Base-by-base conservation (phyloP, 331 rosid species). In the Malus hybrid region DNA sequence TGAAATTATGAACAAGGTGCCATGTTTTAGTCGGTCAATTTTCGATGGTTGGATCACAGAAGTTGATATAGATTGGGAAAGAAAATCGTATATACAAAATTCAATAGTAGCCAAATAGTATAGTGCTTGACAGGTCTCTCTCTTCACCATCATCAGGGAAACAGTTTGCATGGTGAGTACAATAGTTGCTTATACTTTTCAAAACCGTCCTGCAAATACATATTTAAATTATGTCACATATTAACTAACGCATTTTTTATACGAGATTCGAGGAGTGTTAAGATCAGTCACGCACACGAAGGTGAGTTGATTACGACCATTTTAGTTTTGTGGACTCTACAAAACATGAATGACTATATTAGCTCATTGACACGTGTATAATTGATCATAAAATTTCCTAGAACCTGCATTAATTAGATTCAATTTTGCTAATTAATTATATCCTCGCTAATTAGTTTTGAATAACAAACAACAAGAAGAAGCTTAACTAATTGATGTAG, bases 81-180 rank as follows among this genome's bases (percentile, higher is more conserved):
- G 44, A 39, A 39, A 39, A 39, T 39, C 44, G 44, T 3, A 39
- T 39, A 0, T 39, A 46, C 16, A 46, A 46, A 14, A 31, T 20
- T 56, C 54, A 39, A 19, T 33, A 7, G 76, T 9, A 20, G 12
- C 66, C 33, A 2, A 6, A 50, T 50, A 50, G 9, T 3, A 28
- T 52, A 65, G 36, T 3, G 8, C 70, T 74, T 82, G 7, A 87
- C 70, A 6, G 86, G 81, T 22, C 22, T 22, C 22, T 86, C 24
- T 82, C 83, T 85, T 89, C 7, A 87, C 89, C 46, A 84, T 81
- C 86, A 85, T 85, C 36, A 22, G 86, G 89, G 4, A 84, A 73
- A 72, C 91, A 82, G 7, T 63, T 76, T 33, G 90, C 91, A 72
- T 82, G 89, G 24, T 79, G 89, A 59, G 89, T 83, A 71, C 93